Evolutionary conservation across 129 eudicot genomes (phyloP), one percentile per base, ranked within the genome.

Genomic region (Centrapalus pauciflorus): DNA sequence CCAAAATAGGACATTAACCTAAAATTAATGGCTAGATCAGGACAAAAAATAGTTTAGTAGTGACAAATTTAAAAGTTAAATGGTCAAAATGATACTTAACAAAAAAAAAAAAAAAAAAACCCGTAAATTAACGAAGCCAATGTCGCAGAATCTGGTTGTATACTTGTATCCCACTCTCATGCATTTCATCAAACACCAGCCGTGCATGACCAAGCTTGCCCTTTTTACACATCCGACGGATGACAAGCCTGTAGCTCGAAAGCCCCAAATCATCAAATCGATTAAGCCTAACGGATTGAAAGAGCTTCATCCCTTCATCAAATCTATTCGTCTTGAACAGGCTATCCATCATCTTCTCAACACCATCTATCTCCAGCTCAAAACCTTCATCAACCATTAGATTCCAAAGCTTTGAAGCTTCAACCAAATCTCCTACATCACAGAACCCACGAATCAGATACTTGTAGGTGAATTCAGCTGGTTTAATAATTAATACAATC

Each of bases 361-460:
- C 76, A 24, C 69, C 83, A 28, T 79, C 77, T n/a, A 81, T 65
- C 3, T 69, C 79, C 3, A 79, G 77, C 73, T 69, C 85, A 33
- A 81, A 64, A 29, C 87, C 98, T 49, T 79, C 85, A 66, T 92
- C 96, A 46, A 76, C 90, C 96, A 88, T 85, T 67, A 78, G 23
- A 81, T 92, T 92, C 98, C 98, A 88, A 14, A 79, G 34, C 78
- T 80, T 88, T 35, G 96, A 81, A 54, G 90, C 98, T 75, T 85
- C 95, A 52, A 92, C 63, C 79, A 85, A 49, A 52, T 85, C 78
- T 16, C 96, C 97, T 46, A 71, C 84, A 41, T 87, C 94, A 69
- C 97, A 91, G 34, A 84, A 92, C 51, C 98, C 95, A 63, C 77
- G 66, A n/a, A 85, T 67, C 86, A 88, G 78, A 64, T 81, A 86